Percentiles rank a stretch among this genome's conserved stretches.
Evolutionary conservation across 108 stramenopile genomes (phyloP).

Genomic region (Nitzschia palea): DNA sequence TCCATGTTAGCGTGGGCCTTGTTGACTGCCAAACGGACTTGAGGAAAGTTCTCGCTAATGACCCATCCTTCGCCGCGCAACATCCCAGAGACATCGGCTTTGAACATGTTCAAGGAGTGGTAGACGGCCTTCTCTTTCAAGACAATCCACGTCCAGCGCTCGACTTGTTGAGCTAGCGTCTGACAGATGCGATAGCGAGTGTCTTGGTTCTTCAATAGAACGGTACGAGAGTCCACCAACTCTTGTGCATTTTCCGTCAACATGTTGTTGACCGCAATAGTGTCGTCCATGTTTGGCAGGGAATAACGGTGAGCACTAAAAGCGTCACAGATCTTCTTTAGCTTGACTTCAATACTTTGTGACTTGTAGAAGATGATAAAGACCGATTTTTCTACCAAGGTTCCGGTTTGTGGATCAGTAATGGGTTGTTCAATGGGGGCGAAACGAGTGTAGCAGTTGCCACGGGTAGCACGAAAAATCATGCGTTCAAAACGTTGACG

Average conservation of each 20-base stretch:
- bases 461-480: constrained; percentile 96
- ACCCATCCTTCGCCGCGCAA: constrained; percentile 99
- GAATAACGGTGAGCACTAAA: constrained; percentile 93
- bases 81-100: constrained; percentile 93
- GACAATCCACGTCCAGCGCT: constrained; percentile 90
- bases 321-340: constrained; percentile 98
- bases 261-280: constrained; percentile 77
- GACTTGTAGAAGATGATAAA: constrained; percentile 98
- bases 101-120: constrained; percentile 98
- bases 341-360: constrained; percentile 87
- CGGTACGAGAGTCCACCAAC: constrained; percentile 85
- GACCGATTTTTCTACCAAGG: constrained; percentile 85
- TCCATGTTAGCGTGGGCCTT: constrained; percentile 91
- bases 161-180: constrained; percentile 80
- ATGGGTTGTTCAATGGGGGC: constrained; percentile 93
- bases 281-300: constrained; percentile 94
- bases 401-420: constrained; percentile 84
- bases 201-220: constrained; percentile 95
- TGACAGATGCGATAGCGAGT: constrained; percentile 91
- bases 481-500: constrained; percentile 93
- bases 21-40: constrained; percentile 71
- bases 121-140: constrained; percentile 94
- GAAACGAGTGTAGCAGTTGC: constrained; percentile 96
- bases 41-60: constrained; percentile 70
- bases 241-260: constrained; percentile 88